Evolutionary conservation across 2,329 filamentous ascomycete species (phyloP).

Genomic region (Fusarium pilosicola): DNA sequence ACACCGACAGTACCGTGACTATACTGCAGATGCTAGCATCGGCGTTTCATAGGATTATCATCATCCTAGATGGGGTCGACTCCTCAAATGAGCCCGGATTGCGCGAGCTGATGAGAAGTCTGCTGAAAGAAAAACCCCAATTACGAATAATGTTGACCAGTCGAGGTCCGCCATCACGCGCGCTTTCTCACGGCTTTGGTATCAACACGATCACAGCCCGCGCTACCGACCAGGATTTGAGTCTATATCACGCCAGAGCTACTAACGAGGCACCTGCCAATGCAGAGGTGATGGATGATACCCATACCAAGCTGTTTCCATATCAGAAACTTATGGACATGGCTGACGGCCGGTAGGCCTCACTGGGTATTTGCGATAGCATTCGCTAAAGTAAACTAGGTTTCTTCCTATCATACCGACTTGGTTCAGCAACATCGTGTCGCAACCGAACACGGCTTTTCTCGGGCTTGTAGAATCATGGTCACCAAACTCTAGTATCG

Average conservation of each 20-base stretch:
- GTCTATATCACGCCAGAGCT: background rate
- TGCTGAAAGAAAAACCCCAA: fast-evolving
- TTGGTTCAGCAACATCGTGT: background rate
- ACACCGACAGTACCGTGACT: fast-evolving
- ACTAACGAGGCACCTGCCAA: background rate
- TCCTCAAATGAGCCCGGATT: background rate
- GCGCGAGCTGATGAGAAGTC: fast-evolving
- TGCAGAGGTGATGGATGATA: background rate
- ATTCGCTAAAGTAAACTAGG: background rate
- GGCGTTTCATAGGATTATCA: fast-evolving
- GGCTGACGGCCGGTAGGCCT: background rate
- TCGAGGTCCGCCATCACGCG: fast-evolving
- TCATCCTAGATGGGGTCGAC: background rate
- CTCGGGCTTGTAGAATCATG: background rate
- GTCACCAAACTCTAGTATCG: fast-evolving
- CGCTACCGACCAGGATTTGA: background rate
- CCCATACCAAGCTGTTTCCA: background rate
- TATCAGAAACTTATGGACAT: background rate
- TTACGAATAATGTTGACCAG: background rate
- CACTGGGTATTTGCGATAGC: fast-evolving
- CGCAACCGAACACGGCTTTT: background rate
- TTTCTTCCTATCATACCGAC: background rate
- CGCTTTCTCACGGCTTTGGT: fast-evolving
- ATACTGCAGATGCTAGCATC: background rate
- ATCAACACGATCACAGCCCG: fast-evolving